Conservation (phyloP, 208 protist species). For the Sergeia podlipaevii region DNA sequence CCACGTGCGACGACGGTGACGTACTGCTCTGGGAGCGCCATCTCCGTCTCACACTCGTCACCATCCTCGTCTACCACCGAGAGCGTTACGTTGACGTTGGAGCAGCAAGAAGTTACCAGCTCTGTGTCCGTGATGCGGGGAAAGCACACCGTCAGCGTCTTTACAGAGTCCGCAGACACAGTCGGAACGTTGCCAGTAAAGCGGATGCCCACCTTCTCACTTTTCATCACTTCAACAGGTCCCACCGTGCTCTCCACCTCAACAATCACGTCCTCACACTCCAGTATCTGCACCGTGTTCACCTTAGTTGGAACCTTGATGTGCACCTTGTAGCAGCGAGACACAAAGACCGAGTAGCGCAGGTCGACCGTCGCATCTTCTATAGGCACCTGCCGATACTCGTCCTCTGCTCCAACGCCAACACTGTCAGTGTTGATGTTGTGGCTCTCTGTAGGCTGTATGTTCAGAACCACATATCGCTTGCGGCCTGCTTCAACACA, state of each 20-base stretch:
- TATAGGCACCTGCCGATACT: constrained; percentile 1
- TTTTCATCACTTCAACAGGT: constrained; percentile 20
- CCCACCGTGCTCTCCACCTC: constrained; percentile 17
- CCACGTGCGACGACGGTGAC: not conserved
- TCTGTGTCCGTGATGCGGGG: constrained; percentile 8
- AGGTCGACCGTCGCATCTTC: constrained; percentile 5
- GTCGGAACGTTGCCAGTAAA: constrained; percentile 17
- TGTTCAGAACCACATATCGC: constrained; percentile 3
- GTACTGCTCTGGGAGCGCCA: constrained; percentile 31
- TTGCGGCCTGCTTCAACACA: constrained; percentile 1
- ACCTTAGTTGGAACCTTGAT: constrained; percentile 22
- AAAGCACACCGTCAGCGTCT: constrained; percentile 10
- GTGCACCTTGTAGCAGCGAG: constrained; percentile 20
- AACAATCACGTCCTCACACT: constrained; percentile 19
- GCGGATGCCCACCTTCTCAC: constrained; percentile 19
- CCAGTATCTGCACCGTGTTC: constrained; percentile 20
- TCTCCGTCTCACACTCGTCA: constrained; percentile 17
- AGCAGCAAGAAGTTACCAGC: constrained; percentile 20
- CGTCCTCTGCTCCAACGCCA: not conserved
- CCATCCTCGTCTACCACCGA: constrained; percentile 17
- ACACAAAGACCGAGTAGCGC: constrained; percentile 21
- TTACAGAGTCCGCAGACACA: constrained; percentile 18
- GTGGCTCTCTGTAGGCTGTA: too few relatives aligned
- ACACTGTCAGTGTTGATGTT: not conserved
- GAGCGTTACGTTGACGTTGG: constrained; percentile 25